phyloP scores from a whole-genome alignment of 768 basidiomycete species.

The Trametes maxima region DNA sequence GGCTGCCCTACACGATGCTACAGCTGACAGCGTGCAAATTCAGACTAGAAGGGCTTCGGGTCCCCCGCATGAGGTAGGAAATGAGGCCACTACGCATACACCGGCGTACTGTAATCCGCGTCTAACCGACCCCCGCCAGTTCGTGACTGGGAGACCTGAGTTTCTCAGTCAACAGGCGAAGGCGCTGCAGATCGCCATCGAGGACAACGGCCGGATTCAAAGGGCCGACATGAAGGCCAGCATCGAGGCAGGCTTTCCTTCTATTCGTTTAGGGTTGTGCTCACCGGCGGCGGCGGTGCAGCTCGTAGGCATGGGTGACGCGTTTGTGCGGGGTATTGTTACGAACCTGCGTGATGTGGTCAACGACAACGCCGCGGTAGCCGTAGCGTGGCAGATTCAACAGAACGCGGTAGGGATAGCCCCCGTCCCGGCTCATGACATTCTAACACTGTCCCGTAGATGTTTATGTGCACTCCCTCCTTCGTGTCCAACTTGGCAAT shows the following conservation, averaged over 20 bases:
- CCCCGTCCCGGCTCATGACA: background rate
- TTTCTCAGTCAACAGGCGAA: slow-evolving; percentile 6
- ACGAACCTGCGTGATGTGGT: slow-evolving; percentile 1
- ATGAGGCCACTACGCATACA: too few relatives aligned
- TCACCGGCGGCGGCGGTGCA: background rate
- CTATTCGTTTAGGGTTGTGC: background rate
- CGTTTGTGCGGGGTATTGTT: background rate
- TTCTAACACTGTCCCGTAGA: background rate
- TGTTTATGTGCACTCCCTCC: background rate
- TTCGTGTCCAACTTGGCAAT: too few relatives aligned
- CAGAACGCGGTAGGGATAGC: background rate
- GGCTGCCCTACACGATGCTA: background rate
- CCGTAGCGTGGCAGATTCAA: background rate
- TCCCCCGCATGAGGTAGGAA: background rate
- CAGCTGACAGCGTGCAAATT: background rate
- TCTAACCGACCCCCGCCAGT: background rate
- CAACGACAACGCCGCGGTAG: background rate
- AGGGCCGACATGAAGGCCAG: background rate
- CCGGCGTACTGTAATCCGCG: background rate
- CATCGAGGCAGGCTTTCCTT: background rate
- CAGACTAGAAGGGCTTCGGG: background rate
- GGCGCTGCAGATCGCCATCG: background rate
- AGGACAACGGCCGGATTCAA: background rate
- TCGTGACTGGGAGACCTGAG: slow-evolving; percentile 3
- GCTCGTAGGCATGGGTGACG: background rate